A percentile compares a stretch with the other conserved stretches of the same genome.
Evolutionary conservation across 2,329 filamentous ascomycete genomes (phyloP).

Genomic region (Venturia pyrina): DNA sequence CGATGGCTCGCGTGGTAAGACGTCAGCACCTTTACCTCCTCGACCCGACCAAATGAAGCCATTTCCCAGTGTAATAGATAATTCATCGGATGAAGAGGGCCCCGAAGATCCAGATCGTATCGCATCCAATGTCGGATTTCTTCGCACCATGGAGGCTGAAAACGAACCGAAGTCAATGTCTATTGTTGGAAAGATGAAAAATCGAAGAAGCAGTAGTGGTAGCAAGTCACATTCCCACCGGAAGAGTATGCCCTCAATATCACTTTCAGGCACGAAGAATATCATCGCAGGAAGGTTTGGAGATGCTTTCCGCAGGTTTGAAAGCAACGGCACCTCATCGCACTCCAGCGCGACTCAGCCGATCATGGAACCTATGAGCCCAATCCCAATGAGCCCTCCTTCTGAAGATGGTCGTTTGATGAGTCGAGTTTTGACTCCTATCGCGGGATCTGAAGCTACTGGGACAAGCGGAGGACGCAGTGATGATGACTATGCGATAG

Average conservation of each 20-base stretch:
- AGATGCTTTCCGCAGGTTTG: constrained; percentile 88
- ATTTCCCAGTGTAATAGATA: constrained; percentile 24
- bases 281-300: constrained; percentile 83
- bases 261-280: constrained; percentile 65
- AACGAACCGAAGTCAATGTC: constrained; percentile 36
- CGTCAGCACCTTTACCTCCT: constrained; percentile 21
- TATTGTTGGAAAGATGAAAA: constrained; percentile 29
- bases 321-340: constrained; percentile 37
- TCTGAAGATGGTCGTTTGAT: constrained; percentile 15
- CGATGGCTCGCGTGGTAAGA: constrained; percentile 33
- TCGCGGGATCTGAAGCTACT: constrained; percentile 66
- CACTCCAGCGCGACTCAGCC: constrained; percentile 9
- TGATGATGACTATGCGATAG: constrained; percentile 55
- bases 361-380: constrained; percentile 22
- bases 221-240: constrained; percentile 50
- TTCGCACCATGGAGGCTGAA: constrained; percentile 62
- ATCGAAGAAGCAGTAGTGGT: constrained; percentile 42
- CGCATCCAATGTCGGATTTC: constrained; percentile 70
- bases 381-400: constrained; percentile 20
- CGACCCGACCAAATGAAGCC: constrained; percentile 15
- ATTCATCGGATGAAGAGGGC: constrained; percentile 37
- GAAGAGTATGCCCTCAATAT: constrained; percentile 58
- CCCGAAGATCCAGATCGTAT: constrained; percentile 49
- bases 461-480: constrained; percentile 52
- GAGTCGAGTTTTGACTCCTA: constrained; percentile 44